A percentile compares a stretch with the other conserved stretches of the same genome.
Evolutionary conservation across 1,284 basidiomycete species (phyloP).

Genomic region (Cystobasidiaceae sp.): DNA sequence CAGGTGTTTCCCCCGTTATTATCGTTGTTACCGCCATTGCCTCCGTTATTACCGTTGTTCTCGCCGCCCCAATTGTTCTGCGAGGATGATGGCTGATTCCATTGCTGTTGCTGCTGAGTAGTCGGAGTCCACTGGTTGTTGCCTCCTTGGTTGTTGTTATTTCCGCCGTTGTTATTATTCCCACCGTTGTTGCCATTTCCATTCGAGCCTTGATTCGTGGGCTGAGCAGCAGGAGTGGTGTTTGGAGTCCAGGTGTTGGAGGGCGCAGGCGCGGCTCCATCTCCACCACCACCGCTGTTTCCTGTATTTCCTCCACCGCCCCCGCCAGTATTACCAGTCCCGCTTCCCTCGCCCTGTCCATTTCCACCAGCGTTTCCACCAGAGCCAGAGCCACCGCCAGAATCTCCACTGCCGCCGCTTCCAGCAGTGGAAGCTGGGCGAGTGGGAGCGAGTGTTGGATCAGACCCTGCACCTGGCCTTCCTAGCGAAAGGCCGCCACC

Average conservation of each 20-base stretch:
- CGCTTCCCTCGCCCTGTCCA: background rate
- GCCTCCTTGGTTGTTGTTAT: background rate
- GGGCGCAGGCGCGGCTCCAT: background rate
- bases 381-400: background rate
- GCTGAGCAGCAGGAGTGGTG: background rate
- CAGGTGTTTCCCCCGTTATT: conserved; percentile 5
- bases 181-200: background rate
- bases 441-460: too few relatives aligned
- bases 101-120: too few relatives aligned
- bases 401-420: background rate
- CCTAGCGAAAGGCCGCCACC: too few relatives aligned
- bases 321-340: background rate
- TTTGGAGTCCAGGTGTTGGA: background rate
- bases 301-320: background rate
- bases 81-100: background rate
- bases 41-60: too few relatives aligned
- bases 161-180: background rate
- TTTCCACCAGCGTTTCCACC: background rate
- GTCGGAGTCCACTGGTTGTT: too few relatives aligned
- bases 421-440: background rate
- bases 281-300: background rate
- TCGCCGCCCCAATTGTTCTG: too few relatives aligned
- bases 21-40: conserved; percentile 1
- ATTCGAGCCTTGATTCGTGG: background rate
- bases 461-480: too few relatives aligned